A percentile compares a stretch with the other conserved stretches of the same genome.
These are phyloP conservation scores for Dryadomyces quercivorus DNA, from an alignment of 2,329 filamentous ascomycete species.

Conservation along the genomic window DNA sequence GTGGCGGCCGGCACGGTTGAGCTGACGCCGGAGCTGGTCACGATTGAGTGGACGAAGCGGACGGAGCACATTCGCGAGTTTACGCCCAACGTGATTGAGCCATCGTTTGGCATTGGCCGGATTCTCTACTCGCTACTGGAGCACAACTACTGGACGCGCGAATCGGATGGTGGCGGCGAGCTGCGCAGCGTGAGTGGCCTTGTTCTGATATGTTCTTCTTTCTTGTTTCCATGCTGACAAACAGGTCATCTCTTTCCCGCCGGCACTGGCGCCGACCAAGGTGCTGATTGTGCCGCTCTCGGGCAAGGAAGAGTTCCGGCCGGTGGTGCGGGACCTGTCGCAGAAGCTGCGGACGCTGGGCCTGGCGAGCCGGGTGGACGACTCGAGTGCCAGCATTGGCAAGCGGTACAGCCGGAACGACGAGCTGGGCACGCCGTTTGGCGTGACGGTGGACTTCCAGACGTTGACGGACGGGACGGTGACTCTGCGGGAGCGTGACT, in stretches of 20 bases:
- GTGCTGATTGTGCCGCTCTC: slow-evolving; percentile 86
- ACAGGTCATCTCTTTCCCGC: slow-evolving; percentile 43
- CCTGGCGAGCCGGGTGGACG: slow-evolving; percentile 77
- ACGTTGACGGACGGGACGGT: slow-evolving; percentile 77
- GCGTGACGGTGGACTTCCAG: slow-evolving; percentile 93
- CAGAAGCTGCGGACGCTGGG: slow-evolving; percentile 63
- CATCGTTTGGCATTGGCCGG: slow-evolving; percentile 91
- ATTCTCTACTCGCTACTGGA: slow-evolving; percentile 90
- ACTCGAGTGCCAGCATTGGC: slow-evolving; percentile 83
- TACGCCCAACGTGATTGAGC: slow-evolving; percentile 92
- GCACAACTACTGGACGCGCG: slow-evolving; percentile 88
- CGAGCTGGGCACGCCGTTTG: slow-evolving; percentile 87
- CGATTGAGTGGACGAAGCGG: slow-evolving; percentile 72
- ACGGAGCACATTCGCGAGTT: slow-evolving; percentile 80
- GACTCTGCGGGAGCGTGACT: slow-evolving; percentile 83
- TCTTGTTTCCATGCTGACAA: not conserved
- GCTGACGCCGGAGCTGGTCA: slow-evolving; percentile 66
- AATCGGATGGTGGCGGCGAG: slow-evolving; percentile 58
- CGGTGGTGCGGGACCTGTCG: slow-evolving; percentile 61
- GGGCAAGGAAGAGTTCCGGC: slow-evolving; percentile 65
- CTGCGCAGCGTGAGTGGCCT: slow-evolving; percentile 78
- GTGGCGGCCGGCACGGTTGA: slow-evolving; percentile 62
- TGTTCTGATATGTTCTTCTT: not conserved
- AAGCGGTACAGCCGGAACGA: slow-evolving; percentile 93
- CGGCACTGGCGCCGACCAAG: slow-evolving; percentile 80